phyloP scores from a whole-genome alignment of 257 asterid species.

The Solanum pennellii region DNA sequence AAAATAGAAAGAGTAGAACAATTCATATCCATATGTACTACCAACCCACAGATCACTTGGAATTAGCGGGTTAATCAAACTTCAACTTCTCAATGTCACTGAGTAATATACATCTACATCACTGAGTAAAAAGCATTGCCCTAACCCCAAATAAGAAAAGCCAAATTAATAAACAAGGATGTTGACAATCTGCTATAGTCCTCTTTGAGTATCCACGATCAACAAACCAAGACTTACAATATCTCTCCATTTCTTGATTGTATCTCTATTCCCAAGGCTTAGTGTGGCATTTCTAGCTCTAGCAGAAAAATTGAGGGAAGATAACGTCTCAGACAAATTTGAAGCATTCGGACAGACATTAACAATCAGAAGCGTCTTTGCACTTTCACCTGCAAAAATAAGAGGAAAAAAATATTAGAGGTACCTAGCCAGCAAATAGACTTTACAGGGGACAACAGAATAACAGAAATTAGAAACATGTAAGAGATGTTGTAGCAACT shows the following conservation, averaged over 20 bases:
- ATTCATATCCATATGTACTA: background rate
- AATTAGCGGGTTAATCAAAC: background rate
- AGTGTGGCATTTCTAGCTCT: slow-evolving; percentile 78
- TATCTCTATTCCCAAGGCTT: slow-evolving; percentile 95
- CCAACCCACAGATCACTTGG: background rate
- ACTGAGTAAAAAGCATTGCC: background rate
- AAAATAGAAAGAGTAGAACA: background rate
- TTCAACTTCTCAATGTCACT: background rate
- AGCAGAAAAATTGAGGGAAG: slow-evolving; percentile 86
- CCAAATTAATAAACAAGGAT: background rate
- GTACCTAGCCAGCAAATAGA: background rate
- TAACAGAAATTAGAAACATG: background rate
- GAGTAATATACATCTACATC: background rate
- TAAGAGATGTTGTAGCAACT: background rate
- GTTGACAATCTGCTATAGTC: background rate
- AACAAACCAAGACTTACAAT: slow-evolving; percentile 46
- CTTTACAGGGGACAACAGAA: background rate
- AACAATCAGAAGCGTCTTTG: slow-evolving; percentile 84
- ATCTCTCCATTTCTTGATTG: slow-evolving; percentile 95
- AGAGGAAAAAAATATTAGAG: slow-evolving; percentile 3
- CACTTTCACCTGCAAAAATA: slow-evolving; percentile 69
- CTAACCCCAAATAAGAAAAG: background rate
- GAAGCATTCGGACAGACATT: slow-evolving; percentile 62
- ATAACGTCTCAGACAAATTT: slow-evolving; percentile 65
- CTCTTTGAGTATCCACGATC: background rate